Base-by-base conservation (phyloP, 2,329 filamentous ascomycete species). In the Cladosporium velox region DNA sequence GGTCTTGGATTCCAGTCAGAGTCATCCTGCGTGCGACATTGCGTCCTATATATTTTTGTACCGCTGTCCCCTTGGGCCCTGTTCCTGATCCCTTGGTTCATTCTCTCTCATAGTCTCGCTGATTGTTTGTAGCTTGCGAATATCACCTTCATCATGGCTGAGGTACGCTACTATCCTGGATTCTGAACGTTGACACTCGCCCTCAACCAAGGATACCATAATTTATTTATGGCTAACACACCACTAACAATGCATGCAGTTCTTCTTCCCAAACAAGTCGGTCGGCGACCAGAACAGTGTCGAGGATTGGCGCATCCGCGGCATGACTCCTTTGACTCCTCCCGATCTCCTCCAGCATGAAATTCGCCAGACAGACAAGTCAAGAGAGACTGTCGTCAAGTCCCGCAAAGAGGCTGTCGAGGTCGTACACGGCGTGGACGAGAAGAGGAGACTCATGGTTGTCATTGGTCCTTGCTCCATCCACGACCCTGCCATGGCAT, bases 391-490 rank as follows among this genome's bases (percentile, higher is more conserved):
- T 6, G 89, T 93, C 47, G 80, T 92, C 72, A 87, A 87, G 80
- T 90, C 89, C 72, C 87, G 90, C 72, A 86, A 84, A 73, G 87
- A 88, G 71, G 87, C 87, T 65, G 87, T 90, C 71, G 85, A 88
- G 71, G 91, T 96, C 76, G 89, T 96, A 77, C 89, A 91, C 78
- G 88, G 90, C 75, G 84, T 87, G 70, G 89, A 88, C 79, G 92
- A 97, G 83, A 61, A 66, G 57, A 59, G 64, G 15, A 91, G 93
- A 68, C 90, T 99, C 38, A 87, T 99, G 69, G 95, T 98, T 74
- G 89, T 99, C 76, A 91, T 96, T 76, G 95, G 95, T 1, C 95
- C 95, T 63, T 99, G 95, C 85, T 97, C 93, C 32, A 94, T 99
- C 77, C 95, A 99, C 83, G 95, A 99, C 81, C 95, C 95, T 10